Conservation (phyloP, 257 asterid genomes). For the Lavandula angustifolia region DNA sequence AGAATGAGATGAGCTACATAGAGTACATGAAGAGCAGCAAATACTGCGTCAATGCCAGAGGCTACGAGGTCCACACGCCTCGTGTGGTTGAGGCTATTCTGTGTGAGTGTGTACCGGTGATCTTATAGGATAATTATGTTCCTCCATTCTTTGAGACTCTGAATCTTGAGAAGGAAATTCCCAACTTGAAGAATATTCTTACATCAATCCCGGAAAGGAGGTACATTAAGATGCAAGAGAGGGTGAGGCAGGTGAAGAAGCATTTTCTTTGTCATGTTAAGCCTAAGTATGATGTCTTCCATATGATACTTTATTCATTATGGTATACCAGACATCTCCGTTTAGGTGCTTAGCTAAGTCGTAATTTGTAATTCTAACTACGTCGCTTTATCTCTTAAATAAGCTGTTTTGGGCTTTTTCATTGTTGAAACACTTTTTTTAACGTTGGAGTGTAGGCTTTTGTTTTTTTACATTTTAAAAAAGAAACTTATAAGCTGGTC, state of each 20-base stretch:
- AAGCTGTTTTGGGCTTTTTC: no score
- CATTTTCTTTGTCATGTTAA: slow-evolving; percentile 69
- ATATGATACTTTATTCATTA: slow-evolving; percentile 74
- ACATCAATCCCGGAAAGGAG: slow-evolving; percentile 50
- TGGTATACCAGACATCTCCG: slow-evolving; percentile 70
- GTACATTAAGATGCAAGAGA: slow-evolving; percentile 56
- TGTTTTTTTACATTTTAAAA: no score
- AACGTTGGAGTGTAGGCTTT: no score
- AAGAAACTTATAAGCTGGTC: no score
- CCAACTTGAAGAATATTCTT: slow-evolving; percentile 66
- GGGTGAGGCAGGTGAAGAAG: slow-evolving; percentile 57
- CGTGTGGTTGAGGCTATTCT: slow-evolving; percentile 73
- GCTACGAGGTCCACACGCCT: slow-evolving; percentile 74
- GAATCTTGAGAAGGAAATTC: slow-evolving; percentile 68
- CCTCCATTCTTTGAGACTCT: slow-evolving; percentile 77
- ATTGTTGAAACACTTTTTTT: no score
- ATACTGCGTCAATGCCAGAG: slow-evolving; percentile 75
- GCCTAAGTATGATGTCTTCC: slow-evolving; percentile 65
- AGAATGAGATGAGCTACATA: slow-evolving; percentile 36
- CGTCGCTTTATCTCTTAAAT: no score
- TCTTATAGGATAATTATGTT: slow-evolving; percentile 68
- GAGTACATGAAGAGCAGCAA: slow-evolving; percentile 77
- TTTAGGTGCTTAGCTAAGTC: slow-evolving; percentile 26
- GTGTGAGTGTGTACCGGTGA: slow-evolving; percentile 74
- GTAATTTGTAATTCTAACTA: no score